These are phyloP conservation scores for Globisporangium nagaii DNA, from an alignment of 352 stramenopile species.

Conservation along the genomic window DNA sequence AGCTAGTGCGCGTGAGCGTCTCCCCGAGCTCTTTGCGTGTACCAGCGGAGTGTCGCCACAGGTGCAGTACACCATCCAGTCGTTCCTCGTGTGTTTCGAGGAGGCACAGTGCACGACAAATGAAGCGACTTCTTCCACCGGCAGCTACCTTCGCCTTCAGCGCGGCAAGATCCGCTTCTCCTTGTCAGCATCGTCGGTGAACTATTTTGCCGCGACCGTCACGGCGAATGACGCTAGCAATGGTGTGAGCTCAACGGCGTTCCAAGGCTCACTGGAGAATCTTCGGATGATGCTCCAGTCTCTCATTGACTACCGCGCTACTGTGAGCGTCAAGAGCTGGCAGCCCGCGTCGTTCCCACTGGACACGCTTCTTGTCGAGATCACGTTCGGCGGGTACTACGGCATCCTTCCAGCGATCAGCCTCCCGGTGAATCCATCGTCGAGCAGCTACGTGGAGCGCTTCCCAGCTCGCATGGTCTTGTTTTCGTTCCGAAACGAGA, in stretches of 20 bases:
- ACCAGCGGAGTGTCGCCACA: not conserved
- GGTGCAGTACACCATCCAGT: not conserved
- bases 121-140: not conserved
- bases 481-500: not conserved
- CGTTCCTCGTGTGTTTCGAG: slow-evolving; percentile 9
- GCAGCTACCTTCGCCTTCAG: slow-evolving; percentile 9
- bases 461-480: not conserved
- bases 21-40: not conserved
- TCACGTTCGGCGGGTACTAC: slow-evolving; percentile 4
- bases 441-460: not conserved
- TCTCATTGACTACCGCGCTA: not conserved
- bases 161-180: not conserved
- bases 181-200: not conserved
- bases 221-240: not conserved
- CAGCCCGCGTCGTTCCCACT: not conserved
- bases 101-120: slow-evolving; percentile 7
- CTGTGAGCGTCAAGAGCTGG: not conserved
- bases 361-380: not conserved
- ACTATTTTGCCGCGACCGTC: not conserved
- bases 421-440: too few species aligned
- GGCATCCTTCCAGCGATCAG: not conserved
- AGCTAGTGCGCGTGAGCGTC: not conserved
- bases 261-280: not conserved
- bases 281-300: slow-evolving; percentile 1
- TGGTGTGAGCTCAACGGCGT: not conserved